Percentiles rank a stretch among this genome's conserved stretches.
phyloP scores from a whole-genome alignment of 1,284 basidiomycete genomes.

The Ganoderma boninense region DNA sequence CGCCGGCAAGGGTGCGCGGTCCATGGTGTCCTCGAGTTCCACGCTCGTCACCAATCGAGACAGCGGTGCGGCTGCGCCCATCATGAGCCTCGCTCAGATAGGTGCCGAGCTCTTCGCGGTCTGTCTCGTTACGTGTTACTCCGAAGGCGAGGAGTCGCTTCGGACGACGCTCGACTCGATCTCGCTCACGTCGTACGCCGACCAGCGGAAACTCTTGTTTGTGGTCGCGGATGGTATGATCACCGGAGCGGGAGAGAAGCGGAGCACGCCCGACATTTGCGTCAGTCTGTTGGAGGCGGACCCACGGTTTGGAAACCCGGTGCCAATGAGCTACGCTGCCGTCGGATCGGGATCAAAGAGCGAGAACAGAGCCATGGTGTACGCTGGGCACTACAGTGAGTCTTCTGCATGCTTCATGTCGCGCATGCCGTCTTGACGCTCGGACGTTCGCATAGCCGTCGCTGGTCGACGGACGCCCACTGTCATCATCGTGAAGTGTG shows the following conservation, averaged over 20 bases:
- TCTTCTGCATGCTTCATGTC: constrained; percentile 31
- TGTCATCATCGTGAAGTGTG: constrained; percentile 97
- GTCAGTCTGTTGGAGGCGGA: constrained; percentile 94
- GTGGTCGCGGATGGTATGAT: constrained; percentile 99
- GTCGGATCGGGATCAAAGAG: constrained; percentile 91
- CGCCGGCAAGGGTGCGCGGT: constrained; percentile 51
- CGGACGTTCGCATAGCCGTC: constrained; percentile 55
- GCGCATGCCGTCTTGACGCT: constrained; percentile 14
- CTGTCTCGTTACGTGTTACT: constrained; percentile 97
- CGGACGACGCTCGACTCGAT: constrained; percentile 94
- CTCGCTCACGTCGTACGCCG: constrained; percentile 89
- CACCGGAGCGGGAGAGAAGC: constrained; percentile 95
- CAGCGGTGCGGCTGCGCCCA: constrained; percentile 56
- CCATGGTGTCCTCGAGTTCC: constrained; percentile 59
- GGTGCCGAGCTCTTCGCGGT: constrained; percentile 95
- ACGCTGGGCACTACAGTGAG: constrained; percentile 98
- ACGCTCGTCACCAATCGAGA: constrained; percentile 57
- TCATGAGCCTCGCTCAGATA: constrained; percentile 88
- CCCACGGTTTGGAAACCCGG: constrained; percentile 94
- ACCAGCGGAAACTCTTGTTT: constrained; percentile 91
- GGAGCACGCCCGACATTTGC: constrained; percentile 96
- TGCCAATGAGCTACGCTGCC: constrained; percentile 93
- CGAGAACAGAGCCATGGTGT: constrained; percentile 97
- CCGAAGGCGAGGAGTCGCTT: constrained; percentile 94
- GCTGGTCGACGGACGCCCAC: constrained; percentile 93